Evolutionary conservation across 768 basidiomycete species (phyloP).

Genomic region (Boletus subparvulus): DNA sequence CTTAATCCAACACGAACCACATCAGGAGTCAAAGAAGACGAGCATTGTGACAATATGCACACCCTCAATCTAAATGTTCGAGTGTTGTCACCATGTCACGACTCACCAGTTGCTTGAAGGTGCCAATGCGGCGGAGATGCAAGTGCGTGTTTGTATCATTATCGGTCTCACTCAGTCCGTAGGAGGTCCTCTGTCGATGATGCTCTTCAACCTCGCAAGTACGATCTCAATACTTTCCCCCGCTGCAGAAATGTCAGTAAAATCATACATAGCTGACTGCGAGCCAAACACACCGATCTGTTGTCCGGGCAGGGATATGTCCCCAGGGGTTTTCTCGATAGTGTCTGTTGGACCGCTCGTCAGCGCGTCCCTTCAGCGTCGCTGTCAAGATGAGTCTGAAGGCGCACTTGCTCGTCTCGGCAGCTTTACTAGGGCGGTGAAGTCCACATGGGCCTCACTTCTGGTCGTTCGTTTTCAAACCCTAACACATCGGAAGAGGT

Average conservation of each 20-base stretch:
- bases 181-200: not conserved
- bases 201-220: not conserved
- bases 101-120: not conserved
- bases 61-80: not conserved
- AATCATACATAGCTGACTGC: not conserved
- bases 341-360: too few species aligned
- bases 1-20: not conserved
- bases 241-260: not conserved
- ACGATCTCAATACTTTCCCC: not conserved
- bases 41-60: not conserved
- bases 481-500: not conserved
- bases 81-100: not conserved
- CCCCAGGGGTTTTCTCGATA: not conserved
- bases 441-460: too few species aligned
- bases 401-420: not conserved
- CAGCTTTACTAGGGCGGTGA: too few species aligned
- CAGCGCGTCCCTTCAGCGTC: not conserved
- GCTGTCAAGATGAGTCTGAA: not conserved
- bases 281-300: not conserved
- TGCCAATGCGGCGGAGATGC: not conserved
- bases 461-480: not conserved
- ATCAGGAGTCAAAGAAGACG: not conserved
- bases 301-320: not conserved
- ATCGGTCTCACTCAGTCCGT: not conserved
- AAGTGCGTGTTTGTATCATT: not conserved